Evolutionary conservation across 768 basidiomycete species (phyloP).

Genomic region (Agaricus blazei): DNA sequence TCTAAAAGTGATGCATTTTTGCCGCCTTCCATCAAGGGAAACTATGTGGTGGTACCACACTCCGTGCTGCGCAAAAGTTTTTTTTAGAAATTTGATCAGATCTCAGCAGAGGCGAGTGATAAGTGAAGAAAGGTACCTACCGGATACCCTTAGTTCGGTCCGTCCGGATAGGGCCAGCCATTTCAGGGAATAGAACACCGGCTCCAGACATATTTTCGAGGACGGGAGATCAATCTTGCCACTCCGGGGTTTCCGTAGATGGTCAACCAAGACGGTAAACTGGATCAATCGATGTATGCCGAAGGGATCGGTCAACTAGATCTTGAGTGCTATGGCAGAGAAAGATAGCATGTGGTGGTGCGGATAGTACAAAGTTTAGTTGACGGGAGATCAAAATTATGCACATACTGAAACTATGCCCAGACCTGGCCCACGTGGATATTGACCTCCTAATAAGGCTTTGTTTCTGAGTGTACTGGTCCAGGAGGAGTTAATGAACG

Average conservation of each 20-base stretch:
- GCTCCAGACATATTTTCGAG: constrained; percentile 67
- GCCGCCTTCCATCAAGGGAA: constrained; percentile 47
- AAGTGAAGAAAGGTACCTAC: constrained; percentile 23
- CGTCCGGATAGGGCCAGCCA: constrained; percentile 51
- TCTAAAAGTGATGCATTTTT: constrained; percentile 45
- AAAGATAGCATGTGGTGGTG: constrained; percentile 56
- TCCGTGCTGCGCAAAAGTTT: constrained; percentile 82
- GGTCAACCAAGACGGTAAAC: constrained; percentile 63
- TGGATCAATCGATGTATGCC: constrained; percentile 72
- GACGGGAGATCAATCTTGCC: constrained; percentile 54
- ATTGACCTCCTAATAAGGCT: constrained; percentile 56
- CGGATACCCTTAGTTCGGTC: constrained; percentile 46
- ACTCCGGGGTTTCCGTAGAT: constrained; percentile 54
- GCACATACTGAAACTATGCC: constrained; percentile 64
- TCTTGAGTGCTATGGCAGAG: constrained; percentile 61
- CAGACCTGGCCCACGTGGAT: constrained; percentile 81
- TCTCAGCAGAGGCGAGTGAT: not conserved
- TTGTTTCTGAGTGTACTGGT: constrained; percentile 42
- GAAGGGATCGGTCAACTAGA: constrained; percentile 59
- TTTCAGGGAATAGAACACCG: constrained; percentile 55
- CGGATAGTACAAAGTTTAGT: constrained; percentile 55
- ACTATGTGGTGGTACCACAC: constrained; percentile 62
- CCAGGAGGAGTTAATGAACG: constrained; percentile 50
- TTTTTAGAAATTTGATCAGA: constrained; percentile 24
- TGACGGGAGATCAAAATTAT: too few species aligned